Base-by-base conservation (phyloP, 352 stramenopile species). In the Globisporangium heterothallicum region DNA sequence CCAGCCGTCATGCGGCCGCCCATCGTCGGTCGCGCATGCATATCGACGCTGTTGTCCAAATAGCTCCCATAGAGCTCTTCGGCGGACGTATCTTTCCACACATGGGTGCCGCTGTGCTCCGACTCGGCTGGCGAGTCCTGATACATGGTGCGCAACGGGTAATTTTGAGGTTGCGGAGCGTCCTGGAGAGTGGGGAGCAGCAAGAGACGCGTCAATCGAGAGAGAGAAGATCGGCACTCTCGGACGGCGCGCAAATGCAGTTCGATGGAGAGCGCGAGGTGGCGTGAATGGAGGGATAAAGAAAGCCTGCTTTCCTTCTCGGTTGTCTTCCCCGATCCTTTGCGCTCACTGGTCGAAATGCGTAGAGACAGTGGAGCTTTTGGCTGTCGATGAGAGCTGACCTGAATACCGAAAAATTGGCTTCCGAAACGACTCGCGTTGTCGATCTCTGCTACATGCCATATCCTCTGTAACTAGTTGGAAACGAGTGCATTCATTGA, bases 11-110 rank as follows among this genome's bases (percentile, higher is more conserved):
- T 58, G 42, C 42, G 51, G 26, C 18, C 19, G 30, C 30, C 38
- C 41, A 58, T 50, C 29, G 59, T 70, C 19, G 48, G 63, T 2
- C 70, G 64, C 13, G 55, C 53, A 32, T 53, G 46, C 55, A 74
- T 63, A 19, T 72, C 66, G 16, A 32, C 54, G 12, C 52, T 42
- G 41, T 64, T 68, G 46, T 79, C 74, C 41, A 90, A 51, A 59
- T 91, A 91, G 49, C 66, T 79, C 24, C 79, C 79, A 52, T 88
- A 91, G 46, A 78, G 72, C 54, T 88, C 74, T 42, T 85, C 81
- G 27, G 80, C 76, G 2, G 61, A 73, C 55, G 74, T 86, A 64
- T 92, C 81, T 47, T 73, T 69, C 81, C 81, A 92, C 42, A 92
- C 72, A 45, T 77, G 77, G 21, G 68, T 53, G 36, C 54, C 54